phyloP scores from a whole-genome alignment of 352 stramenopile species.

The Globisporangium barbulae region DNA sequence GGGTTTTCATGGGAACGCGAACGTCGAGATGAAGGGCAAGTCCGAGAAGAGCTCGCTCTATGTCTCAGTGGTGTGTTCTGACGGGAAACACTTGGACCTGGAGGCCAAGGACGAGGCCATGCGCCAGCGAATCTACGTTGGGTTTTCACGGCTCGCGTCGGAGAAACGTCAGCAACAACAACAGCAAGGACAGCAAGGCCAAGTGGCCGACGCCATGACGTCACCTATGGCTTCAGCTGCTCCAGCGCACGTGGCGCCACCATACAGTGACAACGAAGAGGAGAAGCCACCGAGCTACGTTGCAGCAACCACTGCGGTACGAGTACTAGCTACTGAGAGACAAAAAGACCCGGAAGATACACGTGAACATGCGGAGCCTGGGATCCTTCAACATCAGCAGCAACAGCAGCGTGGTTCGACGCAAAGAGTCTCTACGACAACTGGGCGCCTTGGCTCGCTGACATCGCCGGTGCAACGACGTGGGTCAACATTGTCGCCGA shows the following conservation, averaged over 20 bases:
- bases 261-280: background rate
- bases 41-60: conserved; percentile 33
- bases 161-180: conserved; percentile 34
- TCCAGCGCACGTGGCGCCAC: background rate
- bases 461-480: background rate
- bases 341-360: background rate
- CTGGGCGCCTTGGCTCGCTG: background rate
- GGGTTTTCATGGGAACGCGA: conserved; percentile 34
- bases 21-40: conserved; percentile 24
- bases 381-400: background rate
- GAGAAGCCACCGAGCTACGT: background rate
- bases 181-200: background rate
- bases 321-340: background rate
- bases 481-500: background rate
- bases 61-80: conserved; percentile 40
- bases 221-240: conserved; percentile 3
- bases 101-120: conserved; percentile 45
- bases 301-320: background rate
- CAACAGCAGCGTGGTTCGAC: background rate
- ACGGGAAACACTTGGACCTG: conserved; percentile 49
- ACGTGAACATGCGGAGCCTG: background rate
- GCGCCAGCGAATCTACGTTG: conserved; percentile 43
- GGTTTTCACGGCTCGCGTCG: conserved; percentile 44
- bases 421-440: background rate
- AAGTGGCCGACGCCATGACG: background rate